Evolutionary conservation across 2,329 filamentous ascomycete species (phyloP), one percentile per base, ranked within the genome.

Genomic region (Mycocentrospora acerina): DNA sequence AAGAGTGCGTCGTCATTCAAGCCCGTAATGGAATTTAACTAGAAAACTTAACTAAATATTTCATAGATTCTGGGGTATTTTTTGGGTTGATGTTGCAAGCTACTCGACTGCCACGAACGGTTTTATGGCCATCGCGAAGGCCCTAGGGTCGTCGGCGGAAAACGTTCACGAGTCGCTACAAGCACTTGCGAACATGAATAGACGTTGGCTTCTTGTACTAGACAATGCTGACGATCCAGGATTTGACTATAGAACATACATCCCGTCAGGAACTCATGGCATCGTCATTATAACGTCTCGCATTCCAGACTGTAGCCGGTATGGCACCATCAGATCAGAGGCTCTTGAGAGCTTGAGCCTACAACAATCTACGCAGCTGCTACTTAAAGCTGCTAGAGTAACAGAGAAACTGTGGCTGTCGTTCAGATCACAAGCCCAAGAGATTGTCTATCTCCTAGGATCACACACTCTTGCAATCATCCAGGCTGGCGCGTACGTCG

Each of bases 41-140:
- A 51, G 14, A 15, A 7, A 10, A 13, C 6, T 14, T 29, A 15
- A 15, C 13, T 15, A 15, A 15, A 29, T 15, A 4, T 7, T 13
- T 15, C 14, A 29, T 28, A 64, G 57, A 17, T 57, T 61, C 34
- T 66, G 59, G 60, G 61, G 59, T 16, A 33, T 66, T 10, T 64
- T 63, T 32, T 65, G 52, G 57, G 45, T 64, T n/a, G 56, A 64
- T 30, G 56, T 54, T 6, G 47, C 51, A 42, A 60, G 40, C 24
- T 4, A 17, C 1, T 32, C 29, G 13, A 47, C 37, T 9, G 58
- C 60, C 7, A 50, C 58, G 34, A 31, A 37, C 13, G 49, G 37
- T 7, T 66, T 64, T 33, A 15, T 51, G 1, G 38, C 42, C 13
- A 25, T 42, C 16, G 52, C 57, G 4, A 35, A 48, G 5, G 33